Evolutionary conservation across 2,329 filamentous ascomycete species (phyloP), one percentile per base, ranked within the genome.

Genomic region (Neospermospora avenae): DNA sequence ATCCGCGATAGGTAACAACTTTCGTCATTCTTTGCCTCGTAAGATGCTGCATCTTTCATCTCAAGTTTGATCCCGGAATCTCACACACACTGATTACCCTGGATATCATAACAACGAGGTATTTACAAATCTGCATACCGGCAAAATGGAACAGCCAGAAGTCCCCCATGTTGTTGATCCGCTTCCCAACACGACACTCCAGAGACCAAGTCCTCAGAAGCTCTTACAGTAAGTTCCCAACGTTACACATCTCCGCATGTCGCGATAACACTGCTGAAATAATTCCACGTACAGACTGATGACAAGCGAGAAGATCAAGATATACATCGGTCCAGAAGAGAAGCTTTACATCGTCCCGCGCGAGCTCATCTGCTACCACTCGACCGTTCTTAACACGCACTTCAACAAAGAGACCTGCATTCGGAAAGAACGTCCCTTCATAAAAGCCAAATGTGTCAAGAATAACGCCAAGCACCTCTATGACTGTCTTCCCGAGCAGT

Each of bases 321-420:
- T 51, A 8, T 51, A 51, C 31, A 51, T 51, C 48, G 48, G 48
- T 18, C 31, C 7, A 13, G 48, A 51, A 37, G 31, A 51, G 5
- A 51, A 51, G 31, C 31, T 51, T 10, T 51, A 51, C 31, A 28
- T 22, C 8, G 48, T 51, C n/a, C 48, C 48, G 10, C 48, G 31
- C 31, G 48, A 34, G 3, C 48, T 51, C 18, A 35, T 51, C 48
- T 37, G 48, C 48, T 51, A 51, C 48, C n/a, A 51, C 48, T 51
- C 48, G 1, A 18, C 3, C 11, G n/a, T 13, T 3, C 48, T 51
- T 3, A 35, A 35, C 10, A 16, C 10, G 3, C 48, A 51, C 48
- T 51, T 51, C 48, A 34, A 34, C 48, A 37, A 51, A 20, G n/a
- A 37, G 11, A 18, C 34, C 31, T 51, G 48, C 18, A 51, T 37